These are phyloP conservation scores for Penicillium olsonii DNA, from an alignment of 2,329 filamentous ascomycete genomes.

Conservation along the genomic window DNA sequence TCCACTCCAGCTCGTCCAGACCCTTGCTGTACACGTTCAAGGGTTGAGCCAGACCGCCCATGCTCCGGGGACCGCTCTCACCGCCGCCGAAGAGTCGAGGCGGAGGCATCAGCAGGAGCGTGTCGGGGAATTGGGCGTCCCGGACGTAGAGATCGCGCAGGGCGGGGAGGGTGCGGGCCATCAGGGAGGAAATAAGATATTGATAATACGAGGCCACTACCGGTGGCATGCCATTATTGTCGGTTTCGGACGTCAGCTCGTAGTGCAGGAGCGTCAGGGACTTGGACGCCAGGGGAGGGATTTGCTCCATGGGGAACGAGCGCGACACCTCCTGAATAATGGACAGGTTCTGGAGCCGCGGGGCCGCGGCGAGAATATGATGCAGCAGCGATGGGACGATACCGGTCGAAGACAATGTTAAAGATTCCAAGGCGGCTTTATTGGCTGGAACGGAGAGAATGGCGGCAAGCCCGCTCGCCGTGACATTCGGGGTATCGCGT, in stretches of 20 bases:
- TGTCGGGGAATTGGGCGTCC: slow-evolving; percentile 78
- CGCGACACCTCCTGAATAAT: slow-evolving; percentile 59
- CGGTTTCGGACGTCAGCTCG: slow-evolving; percentile 67
- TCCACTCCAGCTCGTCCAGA: slow-evolving; percentile 68
- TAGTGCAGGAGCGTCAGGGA: slow-evolving; percentile 75
- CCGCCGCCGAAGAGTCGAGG: slow-evolving; percentile 52
- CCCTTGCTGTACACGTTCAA: slow-evolving; percentile 67
- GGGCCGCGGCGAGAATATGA: slow-evolving; percentile 44
- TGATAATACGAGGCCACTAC: slow-evolving; percentile 70
- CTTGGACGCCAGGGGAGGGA: slow-evolving; percentile 67
- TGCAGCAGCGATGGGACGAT: slow-evolving; percentile 52
- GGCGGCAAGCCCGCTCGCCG: slow-evolving; percentile 66
- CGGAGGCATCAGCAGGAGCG: slow-evolving; percentile 72
- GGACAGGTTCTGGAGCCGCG: slow-evolving; percentile 49
- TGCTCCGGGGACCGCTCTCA: slow-evolving; percentile 28
- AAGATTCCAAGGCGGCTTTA: slow-evolving; percentile 61
- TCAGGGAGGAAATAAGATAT: slow-evolving; percentile 81
- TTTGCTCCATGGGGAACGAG: slow-evolving; percentile 56
- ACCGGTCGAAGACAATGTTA: slow-evolving; percentile 73
- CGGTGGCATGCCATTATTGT: slow-evolving; percentile 57
- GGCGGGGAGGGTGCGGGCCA: slow-evolving; percentile 71
- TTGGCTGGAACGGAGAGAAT: slow-evolving; percentile 67
- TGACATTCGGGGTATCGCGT: slow-evolving; percentile 70
- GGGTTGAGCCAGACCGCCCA: slow-evolving; percentile 52
- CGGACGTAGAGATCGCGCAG: slow-evolving; percentile 81